phyloP scores from a whole-genome alignment of 2,329 filamentous ascomycete genomes.

The Fusarium napiforme region DNA sequence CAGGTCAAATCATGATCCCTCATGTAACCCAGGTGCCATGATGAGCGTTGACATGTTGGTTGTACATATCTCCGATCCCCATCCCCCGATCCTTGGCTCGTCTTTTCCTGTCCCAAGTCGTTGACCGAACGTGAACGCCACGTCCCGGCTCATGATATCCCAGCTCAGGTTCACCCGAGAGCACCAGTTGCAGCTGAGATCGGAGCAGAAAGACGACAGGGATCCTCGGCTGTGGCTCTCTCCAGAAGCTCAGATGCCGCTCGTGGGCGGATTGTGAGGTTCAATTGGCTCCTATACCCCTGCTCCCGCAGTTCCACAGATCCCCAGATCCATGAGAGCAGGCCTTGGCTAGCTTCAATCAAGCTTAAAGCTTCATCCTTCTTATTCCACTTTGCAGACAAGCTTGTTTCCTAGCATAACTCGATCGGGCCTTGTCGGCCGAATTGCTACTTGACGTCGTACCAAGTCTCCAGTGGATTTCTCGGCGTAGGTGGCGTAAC shows the following conservation, averaged over 20 bases:
- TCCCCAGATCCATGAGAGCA: conserved; percentile 21
- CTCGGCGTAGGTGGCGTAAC: conserved; percentile 11
- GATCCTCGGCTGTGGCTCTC: conserved; percentile 14
- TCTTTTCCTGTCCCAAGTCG: conserved; percentile 32
- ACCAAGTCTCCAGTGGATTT: not conserved
- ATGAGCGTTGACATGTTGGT: conserved; percentile 9
- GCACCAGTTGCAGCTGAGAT: conserved; percentile 31
- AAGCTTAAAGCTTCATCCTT: conserved; percentile 27
- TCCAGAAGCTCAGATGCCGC: conserved; percentile 26
- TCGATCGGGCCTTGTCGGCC: conserved; percentile 31
- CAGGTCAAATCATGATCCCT: conserved; percentile 33
- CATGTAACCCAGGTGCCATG: conserved; percentile 30
- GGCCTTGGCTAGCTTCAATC: conserved; percentile 17
- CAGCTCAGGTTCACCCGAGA: conserved; percentile 1
- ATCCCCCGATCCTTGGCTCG: conserved; percentile 38
- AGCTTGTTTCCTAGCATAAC: conserved; percentile 39
- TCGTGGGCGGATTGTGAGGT: conserved; percentile 34
- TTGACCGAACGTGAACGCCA: conserved; percentile 36
- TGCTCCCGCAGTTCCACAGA: conserved; percentile 32
- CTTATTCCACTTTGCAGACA: conserved; percentile 18
- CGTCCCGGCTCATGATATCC: conserved; percentile 24
- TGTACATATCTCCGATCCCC: conserved; percentile 10
- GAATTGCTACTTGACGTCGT: conserved; percentile 17
- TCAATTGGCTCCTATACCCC: conserved; percentile 32
- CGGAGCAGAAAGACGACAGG: conserved; percentile 10